Evolutionary conservation across 352 stramenopile genomes (phyloP), one percentile per base, ranked within the genome.

Genomic region (Globisporangium okanoganense): DNA sequence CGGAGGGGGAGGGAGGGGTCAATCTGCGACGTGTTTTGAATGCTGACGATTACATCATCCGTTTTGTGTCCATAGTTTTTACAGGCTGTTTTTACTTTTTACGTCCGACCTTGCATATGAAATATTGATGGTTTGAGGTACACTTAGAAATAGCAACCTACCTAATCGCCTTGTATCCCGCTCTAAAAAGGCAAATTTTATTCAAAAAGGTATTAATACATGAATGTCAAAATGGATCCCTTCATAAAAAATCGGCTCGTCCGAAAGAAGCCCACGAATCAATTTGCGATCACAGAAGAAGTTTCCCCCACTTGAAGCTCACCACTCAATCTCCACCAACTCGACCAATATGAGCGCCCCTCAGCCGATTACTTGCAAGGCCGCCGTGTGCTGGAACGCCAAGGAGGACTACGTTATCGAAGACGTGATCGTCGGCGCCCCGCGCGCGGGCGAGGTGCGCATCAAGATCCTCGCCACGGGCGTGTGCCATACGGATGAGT

Each of bases 401-500:
- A 97, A 96, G 70, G 71, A 88, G 43, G 79, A 94, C 65, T 93
- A 77, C 61, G 81, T 92, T 18, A 64, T 94, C 31, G 85, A 95
- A 62, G 85, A 93, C 16, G 86, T 95, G 52, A 67, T 92, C 44
- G 86, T 95, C 24, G 85, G 41, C 7, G 65, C 82, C 9, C 86
- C 85, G 31, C 69, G 73, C 43, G 69, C 78, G 2, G 84, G 84
- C 38, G 86, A 95, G 54, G 86, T 95, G 53, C 86, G 86, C 59
- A 82, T 95, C 65, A 86, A 87, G 62, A 95, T 95, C 70, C 60
- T 90, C 57, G 86, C 84, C 29, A 94, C 84, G 18, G 86, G 85
- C 38, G 85, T 95, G 47, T 95, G 85, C 79, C 86, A 95, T 71
- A 95, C 85, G 61, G 86, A 95, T 60, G 84, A 95, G 71, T 94